These are phyloP conservation scores for Saccharomycopsis hybrid DNA, from an alignment of 1,139 yeast genomes.

Conservation along the genomic window DNA sequence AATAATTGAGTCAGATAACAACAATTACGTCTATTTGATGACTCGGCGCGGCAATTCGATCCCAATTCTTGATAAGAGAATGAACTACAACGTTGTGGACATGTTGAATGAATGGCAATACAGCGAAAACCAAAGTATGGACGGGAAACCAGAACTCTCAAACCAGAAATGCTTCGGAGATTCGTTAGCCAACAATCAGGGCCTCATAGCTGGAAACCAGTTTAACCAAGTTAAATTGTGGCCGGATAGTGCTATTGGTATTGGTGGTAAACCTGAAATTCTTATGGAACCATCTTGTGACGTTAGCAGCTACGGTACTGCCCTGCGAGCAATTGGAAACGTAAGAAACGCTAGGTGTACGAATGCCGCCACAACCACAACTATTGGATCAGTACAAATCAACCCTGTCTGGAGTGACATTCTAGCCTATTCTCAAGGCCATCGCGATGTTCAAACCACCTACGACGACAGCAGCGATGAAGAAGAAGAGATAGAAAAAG, in stretches of 20 bases:
- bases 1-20: constrained; percentile 12
- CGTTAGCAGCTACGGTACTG: neutral
- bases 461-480: too few species aligned
- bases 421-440: too few species aligned
- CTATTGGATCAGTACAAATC: too few species aligned
- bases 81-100: constrained; percentile 13
- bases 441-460: too few species aligned
- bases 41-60: constrained; percentile 8
- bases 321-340: too few species aligned
- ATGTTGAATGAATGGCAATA: constrained; percentile 13
- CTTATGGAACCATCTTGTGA: neutral
- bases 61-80: constrained; percentile 18
- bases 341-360: too few species aligned
- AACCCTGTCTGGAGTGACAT: too few species aligned
- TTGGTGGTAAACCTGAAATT: constrained; percentile 9
- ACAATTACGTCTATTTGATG: constrained; percentile 11
- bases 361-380: too few species aligned
- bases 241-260: constrained; percentile 12
- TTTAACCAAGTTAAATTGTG: constrained; percentile 12
- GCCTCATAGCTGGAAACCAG: constrained; percentile 18
- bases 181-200: constrained; percentile 5
- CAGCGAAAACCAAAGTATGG: too few species aligned
- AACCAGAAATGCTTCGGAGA: constrained; percentile 18
- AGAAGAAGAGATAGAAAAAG: too few species aligned
- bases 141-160: neutral